Conservation (phyloP, 768 basidiomycete species). For the Tylopilus intermedius region DNA sequence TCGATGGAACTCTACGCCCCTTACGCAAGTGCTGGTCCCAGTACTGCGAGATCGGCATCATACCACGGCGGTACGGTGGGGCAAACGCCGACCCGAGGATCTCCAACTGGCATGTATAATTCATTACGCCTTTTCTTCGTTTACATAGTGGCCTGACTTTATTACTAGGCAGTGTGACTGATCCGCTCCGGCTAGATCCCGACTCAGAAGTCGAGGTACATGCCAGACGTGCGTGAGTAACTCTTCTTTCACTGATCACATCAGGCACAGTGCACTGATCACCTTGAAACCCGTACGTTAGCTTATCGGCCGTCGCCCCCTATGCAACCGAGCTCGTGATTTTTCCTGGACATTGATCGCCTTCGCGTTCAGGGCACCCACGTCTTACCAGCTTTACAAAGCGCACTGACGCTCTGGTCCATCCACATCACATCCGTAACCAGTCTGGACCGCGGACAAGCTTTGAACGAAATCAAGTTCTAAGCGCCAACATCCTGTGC, state of each 20-base stretch:
- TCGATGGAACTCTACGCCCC: slow-evolving; percentile 50
- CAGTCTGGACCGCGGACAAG: slow-evolving; percentile 33
- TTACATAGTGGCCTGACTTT: neutral
- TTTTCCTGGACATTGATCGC: slow-evolving; percentile 54
- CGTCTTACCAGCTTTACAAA: slow-evolving; percentile 46
- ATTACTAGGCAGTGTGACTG: neutral
- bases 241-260: neutral
- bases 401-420: slow-evolving; percentile 50
- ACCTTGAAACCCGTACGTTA: slow-evolving; percentile 1
- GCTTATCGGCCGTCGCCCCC: slow-evolving; percentile 41
- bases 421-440: slow-evolving; percentile 39
- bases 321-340: slow-evolving; percentile 56
- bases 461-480: neutral
- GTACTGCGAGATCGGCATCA: neutral
- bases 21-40: slow-evolving; percentile 26
- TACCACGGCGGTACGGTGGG: neutral
- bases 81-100: neutral
- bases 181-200: neutral
- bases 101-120: slow-evolving; percentile 2
- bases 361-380: slow-evolving; percentile 40
- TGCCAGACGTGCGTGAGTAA: slow-evolving; percentile 12
- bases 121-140: neutral
- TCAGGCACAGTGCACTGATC: neutral
- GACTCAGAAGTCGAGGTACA: neutral
- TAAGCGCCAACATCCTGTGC: slow-evolving; percentile 38